A percentile compares a stretch with the other conserved stretches of the same genome.
These are phyloP conservation scores for Clonostachys byssicola DNA, from an alignment of 2,329 filamentous ascomycete genomes.

Conservation along the genomic window DNA sequence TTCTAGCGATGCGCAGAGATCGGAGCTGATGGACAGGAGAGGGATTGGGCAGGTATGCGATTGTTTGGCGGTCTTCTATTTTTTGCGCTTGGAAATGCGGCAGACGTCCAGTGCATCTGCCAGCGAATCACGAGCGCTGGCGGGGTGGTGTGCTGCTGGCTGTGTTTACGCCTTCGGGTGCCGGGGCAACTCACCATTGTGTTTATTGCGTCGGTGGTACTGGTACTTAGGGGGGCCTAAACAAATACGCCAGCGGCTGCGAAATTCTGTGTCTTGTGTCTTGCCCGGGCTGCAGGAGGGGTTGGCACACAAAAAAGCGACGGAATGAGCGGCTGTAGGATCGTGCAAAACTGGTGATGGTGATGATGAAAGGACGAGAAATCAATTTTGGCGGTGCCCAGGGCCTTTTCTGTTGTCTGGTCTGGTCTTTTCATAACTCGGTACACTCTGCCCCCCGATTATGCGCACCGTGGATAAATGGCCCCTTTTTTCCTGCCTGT, in stretches of 20 bases:
- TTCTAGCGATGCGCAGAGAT: neutral
- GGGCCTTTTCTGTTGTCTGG: neutral
- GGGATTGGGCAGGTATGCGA: neutral
- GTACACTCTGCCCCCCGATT: too few relatives aligned
- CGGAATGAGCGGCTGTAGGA: neutral
- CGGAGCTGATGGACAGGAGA: conserved; percentile 1
- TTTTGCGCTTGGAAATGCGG: neutral
- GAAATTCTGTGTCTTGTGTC: too few relatives aligned
- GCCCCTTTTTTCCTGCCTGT: too few relatives aligned
- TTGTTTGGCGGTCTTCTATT: too few relatives aligned
- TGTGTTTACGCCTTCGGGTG: neutral
- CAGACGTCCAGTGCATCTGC: conserved; percentile 1
- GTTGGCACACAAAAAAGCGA: neutral
- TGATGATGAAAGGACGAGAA: neutral
- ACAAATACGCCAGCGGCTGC: too few relatives aligned
- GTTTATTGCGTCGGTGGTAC: neutral
- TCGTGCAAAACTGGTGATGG: neutral
- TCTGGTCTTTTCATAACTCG: too few relatives aligned
- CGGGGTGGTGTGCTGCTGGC: neutral
- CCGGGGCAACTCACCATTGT: neutral
- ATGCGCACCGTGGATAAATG: too few relatives aligned
- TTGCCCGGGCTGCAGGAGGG: too few relatives aligned
- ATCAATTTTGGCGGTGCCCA: neutral
- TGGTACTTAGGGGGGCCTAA: conserved; percentile 5
- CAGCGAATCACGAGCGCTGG: conserved; percentile 22